Base-by-base conservation (phyloP, 2,329 filamentous ascomycete species). In the Scedosporium minutisporum region DNA sequence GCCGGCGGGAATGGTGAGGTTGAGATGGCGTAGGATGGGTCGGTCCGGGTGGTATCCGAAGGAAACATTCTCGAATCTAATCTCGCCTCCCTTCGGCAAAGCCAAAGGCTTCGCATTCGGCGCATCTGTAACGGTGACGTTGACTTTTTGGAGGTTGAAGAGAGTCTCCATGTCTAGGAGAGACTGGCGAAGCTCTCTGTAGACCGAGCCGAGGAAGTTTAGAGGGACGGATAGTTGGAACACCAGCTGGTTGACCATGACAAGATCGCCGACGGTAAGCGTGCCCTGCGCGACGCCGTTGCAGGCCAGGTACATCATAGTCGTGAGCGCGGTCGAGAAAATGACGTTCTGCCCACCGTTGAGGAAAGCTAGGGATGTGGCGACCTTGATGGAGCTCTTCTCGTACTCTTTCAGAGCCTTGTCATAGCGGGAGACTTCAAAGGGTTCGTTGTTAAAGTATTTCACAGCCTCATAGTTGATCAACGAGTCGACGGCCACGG, bases 391-490 rank as follows among this genome's bases (percentile, higher is more conserved):
- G 16, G 92, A 96, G 63, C 92, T 93, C 73, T 89, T 89, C 73
- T 99, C 91, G 73, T 99, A 99, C 64, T 88, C 83, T 66, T 87
- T 83, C 25, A 99, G 79, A 0, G 95, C 92, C 68, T 87, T 85
- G 74, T 97, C 93, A 73, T 99, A 99, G 51, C 95, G 86, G 38
- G 84, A 83, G 53, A 96, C 91, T 77, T 99, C 95, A 67, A 92
- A 97, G 67, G 89, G 91, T 72, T 99, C 96, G 71, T 99, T 99
- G 79, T 99, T 99, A 78, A 97, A 99, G 78, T 97, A 96, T 76
- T 99, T 99, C 71, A 99, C 95, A 14, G 96, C 93, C 75, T 99
- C 95, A 71, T 97, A 99, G 77, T 99, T 99, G 80, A 99, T 96
- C 60, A 99, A 79, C 0, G 93, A 96, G 76, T 99, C 95, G 1